Evolutionary conservation across 1,139 yeast genomes (phyloP).

Genomic region (Schizosaccharomyces versatilis): DNA sequence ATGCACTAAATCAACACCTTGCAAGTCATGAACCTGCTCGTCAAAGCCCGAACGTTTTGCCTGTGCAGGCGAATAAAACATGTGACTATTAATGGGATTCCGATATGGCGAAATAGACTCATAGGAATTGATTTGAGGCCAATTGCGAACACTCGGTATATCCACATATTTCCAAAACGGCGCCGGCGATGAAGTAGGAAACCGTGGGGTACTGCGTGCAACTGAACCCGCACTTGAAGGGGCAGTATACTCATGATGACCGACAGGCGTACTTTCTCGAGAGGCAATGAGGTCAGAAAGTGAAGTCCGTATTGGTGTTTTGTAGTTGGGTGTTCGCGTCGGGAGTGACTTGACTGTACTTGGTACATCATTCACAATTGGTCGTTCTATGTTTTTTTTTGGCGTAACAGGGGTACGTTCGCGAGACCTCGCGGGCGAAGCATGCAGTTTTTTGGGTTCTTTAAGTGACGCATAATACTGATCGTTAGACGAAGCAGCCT

Average conservation of each 20-base stretch:
- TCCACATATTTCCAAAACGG: conserved; percentile 24
- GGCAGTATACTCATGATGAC: background rate
- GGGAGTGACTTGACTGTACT: background rate
- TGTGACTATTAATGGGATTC: background rate
- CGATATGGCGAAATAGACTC: background rate
- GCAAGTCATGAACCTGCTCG: conserved; percentile 4
- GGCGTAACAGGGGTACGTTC: background rate
- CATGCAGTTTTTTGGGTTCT: too few relatives aligned
- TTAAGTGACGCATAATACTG: too few relatives aligned
- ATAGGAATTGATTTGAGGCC: background rate
- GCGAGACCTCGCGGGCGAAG: too few relatives aligned
- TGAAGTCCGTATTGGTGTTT: background rate
- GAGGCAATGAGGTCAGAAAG: background rate
- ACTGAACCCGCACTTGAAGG: background rate
- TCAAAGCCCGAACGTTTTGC: background rate
- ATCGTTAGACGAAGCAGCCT: too few relatives aligned
- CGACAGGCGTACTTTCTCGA: background rate
- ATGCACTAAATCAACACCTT: conserved; percentile 5
- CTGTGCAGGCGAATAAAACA: background rate
- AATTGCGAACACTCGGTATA: background rate
- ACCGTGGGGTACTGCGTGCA: background rate
- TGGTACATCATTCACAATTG: background rate
- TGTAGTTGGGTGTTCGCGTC: background rate
- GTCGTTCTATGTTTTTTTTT: background rate
- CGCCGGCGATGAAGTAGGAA: conserved; percentile 19